phyloP scores from a whole-genome alignment of 148 eudicot species.

The Hydrangea macrophylla region DNA sequence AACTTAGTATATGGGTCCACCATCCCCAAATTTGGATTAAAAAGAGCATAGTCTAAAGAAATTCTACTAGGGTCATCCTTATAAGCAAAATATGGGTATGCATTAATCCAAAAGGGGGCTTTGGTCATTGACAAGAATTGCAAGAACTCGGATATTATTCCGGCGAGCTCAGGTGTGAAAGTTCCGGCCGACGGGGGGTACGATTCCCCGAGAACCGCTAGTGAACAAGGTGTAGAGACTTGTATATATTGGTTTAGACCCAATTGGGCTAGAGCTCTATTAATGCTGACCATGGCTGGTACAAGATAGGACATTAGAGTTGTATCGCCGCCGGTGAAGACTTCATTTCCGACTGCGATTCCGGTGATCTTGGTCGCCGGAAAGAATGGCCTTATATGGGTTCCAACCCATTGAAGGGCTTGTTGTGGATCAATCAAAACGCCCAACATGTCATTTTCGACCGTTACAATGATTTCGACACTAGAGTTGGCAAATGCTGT shows the following conservation, averaged over 20 bases:
- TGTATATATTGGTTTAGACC: slow-evolving; percentile 43
- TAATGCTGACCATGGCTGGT: slow-evolving; percentile 66
- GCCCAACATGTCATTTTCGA: slow-evolving; percentile 53
- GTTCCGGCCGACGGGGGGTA: slow-evolving; percentile 75
- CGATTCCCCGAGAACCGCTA: slow-evolving; percentile 52
- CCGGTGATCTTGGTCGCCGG: slow-evolving; percentile 78
- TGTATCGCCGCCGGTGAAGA: slow-evolving; percentile 57
- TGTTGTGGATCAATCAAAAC: slow-evolving; percentile 40
- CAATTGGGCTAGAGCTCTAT: slow-evolving; percentile 39
- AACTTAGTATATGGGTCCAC: slow-evolving; percentile 17
- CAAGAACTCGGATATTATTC: slow-evolving; percentile 44
- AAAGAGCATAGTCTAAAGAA: slow-evolving; percentile 17
- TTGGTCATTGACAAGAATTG: slow-evolving; percentile 36
- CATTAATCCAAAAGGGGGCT: slow-evolving; percentile 26
- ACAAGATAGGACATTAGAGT: slow-evolving; percentile 40
- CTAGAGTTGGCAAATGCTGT: slow-evolving; percentile 58
- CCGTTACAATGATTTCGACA: slow-evolving; percentile 59
- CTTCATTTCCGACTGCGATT: slow-evolving; percentile 77
- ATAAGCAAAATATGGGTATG: slow-evolving; percentile 25
- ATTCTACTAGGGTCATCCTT: slow-evolving; percentile 13
- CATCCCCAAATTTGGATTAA: slow-evolving; percentile 18
- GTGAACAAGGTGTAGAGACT: slow-evolving; percentile 60
- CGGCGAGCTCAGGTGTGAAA: slow-evolving; percentile 43
- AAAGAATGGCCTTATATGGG: slow-evolving; percentile 51
- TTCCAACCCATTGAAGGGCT: slow-evolving; percentile 62